A percentile compares a stretch with the other conserved stretches of the same genome.
Conservation (phyloP, 2,329 filamentous ascomycete genomes). For the Sporothrix humicola region DNA sequence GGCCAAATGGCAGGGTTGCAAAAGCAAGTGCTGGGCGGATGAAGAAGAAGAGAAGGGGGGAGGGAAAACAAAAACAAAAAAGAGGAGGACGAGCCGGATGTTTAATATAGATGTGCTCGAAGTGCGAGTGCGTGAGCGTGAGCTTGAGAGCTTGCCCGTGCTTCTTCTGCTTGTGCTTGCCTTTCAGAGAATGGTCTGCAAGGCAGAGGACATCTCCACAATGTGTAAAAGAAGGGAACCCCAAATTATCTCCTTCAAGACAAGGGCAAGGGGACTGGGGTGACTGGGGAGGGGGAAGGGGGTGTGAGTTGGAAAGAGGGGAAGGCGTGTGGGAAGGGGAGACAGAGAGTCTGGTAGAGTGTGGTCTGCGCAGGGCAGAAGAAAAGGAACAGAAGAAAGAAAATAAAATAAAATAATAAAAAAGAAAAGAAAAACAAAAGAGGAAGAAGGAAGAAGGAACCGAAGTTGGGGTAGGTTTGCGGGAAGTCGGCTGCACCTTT, state of each 20-base stretch:
- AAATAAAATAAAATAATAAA: neutral
- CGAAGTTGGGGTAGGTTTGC: constrained; percentile 12
- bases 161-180: neutral
- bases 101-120: constrained; percentile 30
- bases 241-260: constrained; percentile 15
- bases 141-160: neutral
- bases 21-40: constrained; percentile 21
- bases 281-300: neutral
- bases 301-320: neutral
- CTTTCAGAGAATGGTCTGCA: neutral
- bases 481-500: constrained; percentile 30
- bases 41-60: neutral
- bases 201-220: constrained; percentile 21
- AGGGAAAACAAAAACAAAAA: constrained; percentile 10
- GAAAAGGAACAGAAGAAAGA: neutral
- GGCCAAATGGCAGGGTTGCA: constrained; percentile 17
- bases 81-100: constrained; percentile 23
- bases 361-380: constrained; percentile 9
- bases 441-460: too few species aligned
- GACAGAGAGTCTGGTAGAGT: neutral
- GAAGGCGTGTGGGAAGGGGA: neutral
- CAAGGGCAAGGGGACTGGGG: constrained; percentile 5
- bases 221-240: constrained; percentile 22
- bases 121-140: neutral
- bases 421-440: neutral